Conservation (phyloP, 305 asterid genomes). For the Fraxinus latifolia region DNA sequence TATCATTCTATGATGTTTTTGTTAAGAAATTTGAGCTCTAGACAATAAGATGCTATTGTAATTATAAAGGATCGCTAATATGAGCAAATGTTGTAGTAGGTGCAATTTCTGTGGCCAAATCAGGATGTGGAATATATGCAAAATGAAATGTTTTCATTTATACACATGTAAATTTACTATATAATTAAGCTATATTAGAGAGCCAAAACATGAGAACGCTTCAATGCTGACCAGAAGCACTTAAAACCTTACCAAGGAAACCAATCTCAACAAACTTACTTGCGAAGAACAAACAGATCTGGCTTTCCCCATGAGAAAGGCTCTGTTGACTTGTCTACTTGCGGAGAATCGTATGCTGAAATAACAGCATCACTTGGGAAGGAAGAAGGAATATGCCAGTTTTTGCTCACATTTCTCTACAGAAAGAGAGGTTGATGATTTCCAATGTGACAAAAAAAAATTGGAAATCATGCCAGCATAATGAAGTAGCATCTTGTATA, state of each 20-base stretch:
- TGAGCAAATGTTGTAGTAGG: conserved; percentile 1
- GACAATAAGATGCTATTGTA: background rate
- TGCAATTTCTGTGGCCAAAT: background rate
- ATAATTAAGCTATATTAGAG: background rate
- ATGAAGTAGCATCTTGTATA: background rate
- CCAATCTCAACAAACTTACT: conserved; percentile 45
- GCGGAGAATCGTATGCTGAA: conserved; percentile 80
- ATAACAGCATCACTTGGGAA: conserved; percentile 89
- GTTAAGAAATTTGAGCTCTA: background rate
- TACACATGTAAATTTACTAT: background rate
- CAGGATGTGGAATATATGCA: background rate
- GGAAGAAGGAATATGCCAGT: conserved; percentile 85
- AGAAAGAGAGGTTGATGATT: background rate
- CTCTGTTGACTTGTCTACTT: conserved; percentile 86
- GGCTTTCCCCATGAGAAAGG: conserved; percentile 95
- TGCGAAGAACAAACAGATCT: conserved; percentile 83
- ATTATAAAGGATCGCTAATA: background rate
- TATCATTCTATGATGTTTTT: background rate
- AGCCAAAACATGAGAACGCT: background rate
- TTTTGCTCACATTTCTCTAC: conserved; percentile 97
- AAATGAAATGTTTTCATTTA: conserved; percentile 2
- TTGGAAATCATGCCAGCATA: conserved; percentile 9
- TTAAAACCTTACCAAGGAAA: background rate
- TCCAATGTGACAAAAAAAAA: conserved; percentile 8
- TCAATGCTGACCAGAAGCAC: background rate